Evolutionary conservation across 345 rosid species (phyloP), one percentile per base, ranked within the genome.

Genomic region (Excoecaria cochinchinensis): DNA sequence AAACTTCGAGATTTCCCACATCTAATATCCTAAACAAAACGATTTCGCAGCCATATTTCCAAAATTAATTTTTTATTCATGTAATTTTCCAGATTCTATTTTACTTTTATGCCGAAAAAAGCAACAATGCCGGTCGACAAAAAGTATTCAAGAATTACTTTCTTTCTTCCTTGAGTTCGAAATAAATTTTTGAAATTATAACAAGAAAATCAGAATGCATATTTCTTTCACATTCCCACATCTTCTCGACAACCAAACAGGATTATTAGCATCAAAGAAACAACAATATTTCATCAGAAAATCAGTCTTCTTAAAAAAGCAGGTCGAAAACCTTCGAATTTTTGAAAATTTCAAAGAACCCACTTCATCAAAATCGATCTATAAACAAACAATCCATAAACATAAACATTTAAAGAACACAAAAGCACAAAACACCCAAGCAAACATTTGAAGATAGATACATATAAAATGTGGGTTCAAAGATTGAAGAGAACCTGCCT

Each of bases 321-420:
- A 77, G 1, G n/a, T 61, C 58, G 61, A 36, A 55, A 64, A 71
- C 5, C 52, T 65, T 64, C 24, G 71, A 25, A 46, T 59, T 70
- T 77, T 70, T 15, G 19, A 69, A 77, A 55, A 53, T 53, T 63
- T 15, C 10, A 62, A 22, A 51, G 24, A 59, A 40, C 51, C 69
- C 59, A 69, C 31, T 3, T 51, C 63, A 19, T 38, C 4, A 38
- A 21, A 59, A 62, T 17, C 25, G 13, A 76, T 57, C 57, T 24
- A 62, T 1, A 47, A 44, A 24, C 3, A 9, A 62, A 31, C 13
- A 67, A 67, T 51, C 21, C 42, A 4, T 4, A 74, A 22, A 66
- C 40, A 75, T 9, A 15, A 66, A 61, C 24, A 6, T 3, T 25
- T 48, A 13, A 50, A 62, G n/a, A 16, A 47, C 61, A 60, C 50